These are phyloP conservation scores for Macrotyloma uniflorum DNA, from an alignment of 306 rosid genomes.

Conservation along the genomic window DNA sequence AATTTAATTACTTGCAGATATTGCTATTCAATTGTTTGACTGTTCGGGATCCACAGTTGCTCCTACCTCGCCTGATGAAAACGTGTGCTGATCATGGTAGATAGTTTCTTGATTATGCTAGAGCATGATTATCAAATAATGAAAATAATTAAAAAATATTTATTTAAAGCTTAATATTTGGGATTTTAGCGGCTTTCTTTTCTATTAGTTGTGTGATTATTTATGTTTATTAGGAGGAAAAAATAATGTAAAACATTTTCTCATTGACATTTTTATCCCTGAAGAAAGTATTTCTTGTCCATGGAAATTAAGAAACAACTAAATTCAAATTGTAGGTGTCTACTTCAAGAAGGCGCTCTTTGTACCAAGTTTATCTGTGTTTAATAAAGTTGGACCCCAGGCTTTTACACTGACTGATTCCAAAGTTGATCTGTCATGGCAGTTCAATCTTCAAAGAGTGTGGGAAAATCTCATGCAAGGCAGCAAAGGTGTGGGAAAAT, in stretches of 20 bases:
- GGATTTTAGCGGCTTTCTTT: not conserved
- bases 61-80: conserved; percentile 84
- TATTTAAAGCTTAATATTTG: not conserved
- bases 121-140: not conserved
- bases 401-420: conserved; percentile 49
- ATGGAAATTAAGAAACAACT: not conserved
- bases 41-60: conserved; percentile 87
- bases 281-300: not conserved
- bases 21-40: conserved; percentile 93
- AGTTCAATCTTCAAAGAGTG: conserved; percentile 70
- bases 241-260: not conserved
- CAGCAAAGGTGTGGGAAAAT: too few species aligned
- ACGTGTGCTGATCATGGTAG: conserved; percentile 84
- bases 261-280: not conserved
- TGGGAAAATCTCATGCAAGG: conserved; percentile 87
- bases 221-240: not conserved
- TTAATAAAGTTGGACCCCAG: conserved; percentile 81
- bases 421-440: conserved; percentile 89
- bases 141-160: not conserved
- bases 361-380: conserved; percentile 78
- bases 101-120: conserved; percentile 36
- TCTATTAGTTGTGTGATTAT: not conserved
- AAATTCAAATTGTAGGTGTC: conserved; percentile 64
- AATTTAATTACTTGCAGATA: conserved; percentile 62
- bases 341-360: conserved; percentile 91